phyloP scores from a whole-genome alignment of 768 basidiomycete genomes.

The Leccinum incarnatum region DNA sequence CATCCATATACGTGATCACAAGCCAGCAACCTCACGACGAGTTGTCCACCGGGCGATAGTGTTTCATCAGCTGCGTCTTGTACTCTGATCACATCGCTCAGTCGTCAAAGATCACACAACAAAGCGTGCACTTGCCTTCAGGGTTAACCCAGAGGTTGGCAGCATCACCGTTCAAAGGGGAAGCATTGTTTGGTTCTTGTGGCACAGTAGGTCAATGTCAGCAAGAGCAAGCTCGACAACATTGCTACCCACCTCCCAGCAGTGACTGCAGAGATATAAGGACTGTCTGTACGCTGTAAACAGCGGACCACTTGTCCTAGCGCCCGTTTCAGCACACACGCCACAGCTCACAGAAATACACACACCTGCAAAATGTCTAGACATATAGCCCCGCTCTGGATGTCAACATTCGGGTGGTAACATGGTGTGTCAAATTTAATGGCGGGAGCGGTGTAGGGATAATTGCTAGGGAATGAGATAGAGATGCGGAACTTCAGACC shows the following conservation, averaged over 20 bases:
- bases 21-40: slow-evolving; percentile 26
- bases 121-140: slow-evolving; percentile 44
- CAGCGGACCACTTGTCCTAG: slow-evolving; percentile 91
- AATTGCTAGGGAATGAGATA: slow-evolving; percentile 82
- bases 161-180: slow-evolving; percentile 85
- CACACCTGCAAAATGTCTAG: slow-evolving; percentile 82
- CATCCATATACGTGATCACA: background rate
- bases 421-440: slow-evolving; percentile 90
- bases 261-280: slow-evolving; percentile 85
- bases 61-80: slow-evolving; percentile 67
- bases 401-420: slow-evolving; percentile 90
- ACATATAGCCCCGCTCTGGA: slow-evolving; percentile 73
- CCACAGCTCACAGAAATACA: background rate
- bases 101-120: background rate
- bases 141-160: slow-evolving; percentile 75
- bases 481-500: slow-evolving; percentile 80
- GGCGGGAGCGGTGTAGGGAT: slow-evolving; percentile 80
- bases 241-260: slow-evolving; percentile 65
- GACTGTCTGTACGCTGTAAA: slow-evolving; percentile 89
- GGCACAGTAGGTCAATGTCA: background rate
- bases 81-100: slow-evolving; percentile 46
- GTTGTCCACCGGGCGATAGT: slow-evolving; percentile 58
- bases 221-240: background rate
- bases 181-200: slow-evolving; percentile 89
- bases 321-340: slow-evolving; percentile 6